phyloP scores from a whole-genome alignment of 768 basidiomycete genomes.

The Hebeloma cylindrosporum region DNA sequence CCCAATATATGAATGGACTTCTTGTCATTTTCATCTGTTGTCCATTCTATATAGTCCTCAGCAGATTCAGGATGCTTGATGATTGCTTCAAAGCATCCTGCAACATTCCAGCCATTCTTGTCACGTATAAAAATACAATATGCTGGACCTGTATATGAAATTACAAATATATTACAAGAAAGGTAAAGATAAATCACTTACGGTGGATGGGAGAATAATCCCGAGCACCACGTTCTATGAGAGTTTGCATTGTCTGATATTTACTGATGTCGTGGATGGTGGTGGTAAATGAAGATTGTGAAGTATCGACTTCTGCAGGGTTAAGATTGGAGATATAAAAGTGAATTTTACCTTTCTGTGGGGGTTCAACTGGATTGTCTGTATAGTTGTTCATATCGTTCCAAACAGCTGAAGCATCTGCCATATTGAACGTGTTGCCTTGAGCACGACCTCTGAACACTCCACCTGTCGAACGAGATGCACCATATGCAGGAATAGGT shows the following conservation, averaged over 20 bases:
- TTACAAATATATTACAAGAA: neutral
- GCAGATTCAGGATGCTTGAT: neutral
- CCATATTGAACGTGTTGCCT: neutral
- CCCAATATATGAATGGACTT: too few relatives aligned
- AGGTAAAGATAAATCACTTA: neutral
- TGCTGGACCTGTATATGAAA: neutral
- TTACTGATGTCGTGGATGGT: neutral
- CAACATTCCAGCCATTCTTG: neutral
- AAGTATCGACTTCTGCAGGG: neutral
- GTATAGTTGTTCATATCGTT: neutral
- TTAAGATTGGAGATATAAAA: neutral
- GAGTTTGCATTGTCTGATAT: neutral
- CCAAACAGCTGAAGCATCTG: neutral
- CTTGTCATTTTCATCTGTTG: neutral
- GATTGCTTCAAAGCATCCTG: neutral
- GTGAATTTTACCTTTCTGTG: neutral
- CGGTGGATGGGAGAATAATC: neutral
- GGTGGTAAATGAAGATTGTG: neutral
- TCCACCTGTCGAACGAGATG: neutral
- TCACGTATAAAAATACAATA: neutral
- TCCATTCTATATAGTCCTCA: neutral
- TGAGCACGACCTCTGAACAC: neutral
- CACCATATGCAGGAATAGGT: neutral
- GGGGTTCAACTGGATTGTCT: too few relatives aligned
- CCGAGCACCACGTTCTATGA: neutral